Base-by-base conservation (phyloP, 371 early-diverging fungal species). In the Umbelopsis sp. region DNA sequence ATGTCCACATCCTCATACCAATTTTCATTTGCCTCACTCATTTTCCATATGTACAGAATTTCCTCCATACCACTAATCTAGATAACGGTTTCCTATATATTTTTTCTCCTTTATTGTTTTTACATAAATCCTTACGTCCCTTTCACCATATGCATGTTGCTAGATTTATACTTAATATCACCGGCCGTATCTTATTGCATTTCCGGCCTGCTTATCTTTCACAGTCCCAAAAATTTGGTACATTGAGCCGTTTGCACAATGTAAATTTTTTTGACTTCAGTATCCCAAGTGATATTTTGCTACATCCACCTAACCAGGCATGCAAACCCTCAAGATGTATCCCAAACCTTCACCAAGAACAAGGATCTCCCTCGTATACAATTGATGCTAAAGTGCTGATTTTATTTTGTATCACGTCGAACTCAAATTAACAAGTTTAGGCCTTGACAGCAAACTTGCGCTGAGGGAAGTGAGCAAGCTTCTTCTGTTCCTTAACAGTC, bases 381-480 rank as follows among this genome's bases (percentile, higher is more conserved):
- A 25, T 57, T 57, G 57, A 57, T 57, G 57, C 32, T 57, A 29
- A 57, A 57, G 29, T 48, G 48, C 48, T 29, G 29, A 32, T 57
- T 57, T 57, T 57, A 57, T 57, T 57, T 57, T 57, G n/a, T 57
- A 57, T 57, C 57, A 57, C 57, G 57, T 57, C 57, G 35, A 57
- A 57, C 57, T 57, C 57, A 51, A 68, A 48, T 67, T 29, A 53
- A 52, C 25, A 35, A 63, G 76, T 72, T 86, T 91, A 93, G 63
- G 93, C 93, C 86, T 91, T 92, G 83, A 93, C 79, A 70, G 93
- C 93, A 77, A 80, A 93, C 84, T 87, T 85, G 81, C 96, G 92
- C 67, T 78, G 85, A 72, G 94, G 91, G 88, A 93, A 94, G 89
- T 94, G 91, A 62, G 72, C 76, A 51, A 76, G 87, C 87, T 89